Percentiles rank a stretch among this genome's conserved stretches.
Evolutionary conservation across 805 yeast species (phyloP).

Genomic region (Candida patagonica): DNA sequence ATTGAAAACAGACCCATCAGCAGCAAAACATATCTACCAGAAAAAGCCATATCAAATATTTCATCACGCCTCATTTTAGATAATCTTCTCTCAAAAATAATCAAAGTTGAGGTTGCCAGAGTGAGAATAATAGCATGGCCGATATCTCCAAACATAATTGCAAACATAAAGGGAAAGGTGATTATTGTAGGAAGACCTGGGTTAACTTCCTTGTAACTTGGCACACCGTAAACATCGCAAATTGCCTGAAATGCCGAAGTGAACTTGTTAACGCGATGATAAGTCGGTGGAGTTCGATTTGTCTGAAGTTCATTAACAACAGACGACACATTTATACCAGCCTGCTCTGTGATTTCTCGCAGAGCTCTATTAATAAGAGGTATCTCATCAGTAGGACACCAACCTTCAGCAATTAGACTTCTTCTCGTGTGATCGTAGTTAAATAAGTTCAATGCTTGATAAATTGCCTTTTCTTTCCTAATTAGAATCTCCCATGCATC

Average conservation of each 20-base stretch:
- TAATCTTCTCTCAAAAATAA: slow-evolving; percentile 61
- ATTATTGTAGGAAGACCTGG: slow-evolving; percentile 92
- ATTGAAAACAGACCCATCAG: slow-evolving; percentile 95
- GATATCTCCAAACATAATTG: slow-evolving; percentile 97
- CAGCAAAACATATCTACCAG: slow-evolving; percentile 83
- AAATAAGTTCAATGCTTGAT: slow-evolving; percentile 64
- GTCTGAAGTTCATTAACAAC: slow-evolving; percentile 58
- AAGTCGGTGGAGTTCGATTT: slow-evolving; percentile 85
- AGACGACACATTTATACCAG: slow-evolving; percentile 32
- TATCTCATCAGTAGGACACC: slow-evolving; percentile 79
- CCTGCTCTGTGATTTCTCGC: slow-evolving; percentile 47
- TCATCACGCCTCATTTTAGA: slow-evolving; percentile 65
- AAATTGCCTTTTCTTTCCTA: slow-evolving; percentile 75
- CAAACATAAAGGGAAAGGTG: slow-evolving; percentile 97
- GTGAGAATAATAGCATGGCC: slow-evolving; percentile 89
- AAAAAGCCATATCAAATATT: slow-evolving; percentile 90
- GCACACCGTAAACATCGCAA: slow-evolving; percentile 92
- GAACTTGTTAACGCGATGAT: slow-evolving; percentile 82
- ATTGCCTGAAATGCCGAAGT: slow-evolving; percentile 87
- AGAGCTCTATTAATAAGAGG: slow-evolving; percentile 50
- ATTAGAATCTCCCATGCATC: slow-evolving; percentile 62
- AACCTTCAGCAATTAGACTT: slow-evolving; percentile 91
- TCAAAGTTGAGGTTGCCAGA: slow-evolving; percentile 60
- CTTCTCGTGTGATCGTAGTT: slow-evolving; percentile 74
- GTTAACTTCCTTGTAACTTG: slow-evolving; percentile 88